phyloP scores from a whole-genome alignment of 1,139 yeast species.

The Nematodospora anomalae region DNA sequence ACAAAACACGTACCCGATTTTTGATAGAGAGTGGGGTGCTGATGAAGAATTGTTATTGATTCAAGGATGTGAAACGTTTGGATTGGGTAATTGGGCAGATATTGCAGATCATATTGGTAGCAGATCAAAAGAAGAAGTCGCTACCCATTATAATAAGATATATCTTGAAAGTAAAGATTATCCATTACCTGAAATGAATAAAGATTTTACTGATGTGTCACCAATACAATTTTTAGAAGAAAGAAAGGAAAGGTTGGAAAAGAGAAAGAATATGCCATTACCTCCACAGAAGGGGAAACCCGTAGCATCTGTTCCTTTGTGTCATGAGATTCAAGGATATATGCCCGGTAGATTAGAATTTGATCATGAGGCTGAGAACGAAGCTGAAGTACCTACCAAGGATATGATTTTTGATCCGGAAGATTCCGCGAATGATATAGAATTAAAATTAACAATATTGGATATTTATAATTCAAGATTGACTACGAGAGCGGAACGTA shows the following conservation, averaged over 20 bases:
- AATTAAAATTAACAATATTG: slow-evolving; percentile 79
- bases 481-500: slow-evolving; percentile 90
- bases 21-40: slow-evolving; percentile 94
- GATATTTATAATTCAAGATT: slow-evolving; percentile 88
- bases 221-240: slow-evolving; percentile 69
- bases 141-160: slow-evolving; percentile 69
- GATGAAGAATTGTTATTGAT: slow-evolving; percentile 88
- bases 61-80: slow-evolving; percentile 89
- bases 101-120: slow-evolving; percentile 94
- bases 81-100: slow-evolving; percentile 97
- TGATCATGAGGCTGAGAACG: slow-evolving; percentile 95
- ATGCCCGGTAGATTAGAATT: slow-evolving; percentile 99
- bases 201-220: slow-evolving; percentile 59
- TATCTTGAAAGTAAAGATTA: slow-evolving; percentile 70
- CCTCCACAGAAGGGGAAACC: slow-evolving; percentile 84
- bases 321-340: slow-evolving; percentile 95
- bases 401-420: slow-evolving; percentile 96
- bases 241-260: slow-evolving; percentile 72
- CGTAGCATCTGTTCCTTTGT: slow-evolving; percentile 88
- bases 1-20: slow-evolving; percentile 92
- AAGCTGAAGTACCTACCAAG: slow-evolving; percentile 90
- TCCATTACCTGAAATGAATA: slow-evolving; percentile 80
- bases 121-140: slow-evolving; percentile 88
- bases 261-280: slow-evolving; percentile 61
- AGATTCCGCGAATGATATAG: slow-evolving; percentile 83